These are phyloP conservation scores for Schizochytrium sp. DNA, from an alignment of 108 stramenopile species.

Conservation along the genomic window DNA sequence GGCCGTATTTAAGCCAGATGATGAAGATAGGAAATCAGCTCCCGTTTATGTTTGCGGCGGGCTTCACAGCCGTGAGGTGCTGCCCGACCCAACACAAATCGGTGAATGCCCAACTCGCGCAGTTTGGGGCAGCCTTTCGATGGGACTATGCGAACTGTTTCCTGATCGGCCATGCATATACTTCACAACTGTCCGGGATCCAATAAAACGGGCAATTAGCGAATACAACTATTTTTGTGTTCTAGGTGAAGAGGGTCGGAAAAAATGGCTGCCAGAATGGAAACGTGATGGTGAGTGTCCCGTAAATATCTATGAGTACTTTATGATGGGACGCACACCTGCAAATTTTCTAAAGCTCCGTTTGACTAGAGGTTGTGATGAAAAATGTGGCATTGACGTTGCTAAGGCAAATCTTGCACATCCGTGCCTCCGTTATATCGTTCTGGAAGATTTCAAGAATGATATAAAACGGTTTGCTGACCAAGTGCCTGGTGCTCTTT, in stretches of 20 bases:
- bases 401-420: conserved; percentile 22
- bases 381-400: background rate
- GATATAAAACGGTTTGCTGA: background rate
- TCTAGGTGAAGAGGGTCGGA: background rate
- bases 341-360: conserved; percentile 29
- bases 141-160: conserved; percentile 53
- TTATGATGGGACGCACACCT: background rate
- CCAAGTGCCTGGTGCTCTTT: background rate
- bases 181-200: conserved; percentile 2
- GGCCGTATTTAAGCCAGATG: background rate
- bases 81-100: background rate
- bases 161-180: conserved; percentile 32
- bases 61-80: background rate
- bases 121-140: conserved; percentile 23
- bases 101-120: conserved; percentile 5
- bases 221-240: conserved; percentile 60
- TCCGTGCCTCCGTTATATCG: conserved; percentile 27
- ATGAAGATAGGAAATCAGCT: background rate
- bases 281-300: background rate
- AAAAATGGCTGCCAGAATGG: conserved; percentile 58
- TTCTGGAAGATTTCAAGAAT: background rate
- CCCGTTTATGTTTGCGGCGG: background rate
- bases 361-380: conserved; percentile 20
- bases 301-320: conserved; percentile 39
- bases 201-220: conserved; percentile 19